Evolutionary conservation across 257 asterid genomes (phyloP).

Genomic region (Capsicum chinense): DNA sequence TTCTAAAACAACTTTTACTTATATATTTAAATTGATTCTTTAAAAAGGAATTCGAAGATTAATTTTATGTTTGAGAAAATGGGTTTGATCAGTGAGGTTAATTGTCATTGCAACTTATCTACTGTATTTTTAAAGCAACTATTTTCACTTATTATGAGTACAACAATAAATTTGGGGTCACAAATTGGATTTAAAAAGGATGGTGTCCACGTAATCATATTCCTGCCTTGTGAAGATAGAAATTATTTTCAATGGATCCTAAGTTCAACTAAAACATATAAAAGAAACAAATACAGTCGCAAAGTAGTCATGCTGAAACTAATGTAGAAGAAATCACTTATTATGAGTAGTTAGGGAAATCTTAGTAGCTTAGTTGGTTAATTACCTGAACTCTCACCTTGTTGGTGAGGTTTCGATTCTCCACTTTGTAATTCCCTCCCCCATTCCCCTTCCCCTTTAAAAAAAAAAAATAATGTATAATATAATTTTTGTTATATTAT

Average conservation of each 20-base stretch:
- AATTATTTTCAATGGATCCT: no score
- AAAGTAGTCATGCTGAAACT: neutral
- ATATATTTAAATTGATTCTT: no score
- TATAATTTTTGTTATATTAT: neutral
- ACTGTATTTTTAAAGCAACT: neutral
- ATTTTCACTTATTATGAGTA: neutral
- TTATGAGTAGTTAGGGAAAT: neutral
- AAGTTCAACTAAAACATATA: neutral
- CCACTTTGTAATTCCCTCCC: no score
- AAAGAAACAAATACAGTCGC: neutral
- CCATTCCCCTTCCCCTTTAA: no score
- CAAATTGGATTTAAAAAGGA: no score
- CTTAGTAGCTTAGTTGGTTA: no score
- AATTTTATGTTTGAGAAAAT: neutral
- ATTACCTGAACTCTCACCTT: no score
- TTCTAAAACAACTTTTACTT: no score
- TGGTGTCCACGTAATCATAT: no score
- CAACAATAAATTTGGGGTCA: no score
- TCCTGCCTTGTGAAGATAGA: no score
- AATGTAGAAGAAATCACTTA: neutral
- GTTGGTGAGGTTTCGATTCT: no score
- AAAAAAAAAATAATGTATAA: neutral
- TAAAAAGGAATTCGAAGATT: neutral
- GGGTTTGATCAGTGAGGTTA: neutral
- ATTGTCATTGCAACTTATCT: neutral